Percentiles rank a stretch among this genome's conserved stretches.
Evolutionary conservation across 495 filamentous ascomycete species (phyloP).

Genomic region (Penicillium samsonianum): DNA sequence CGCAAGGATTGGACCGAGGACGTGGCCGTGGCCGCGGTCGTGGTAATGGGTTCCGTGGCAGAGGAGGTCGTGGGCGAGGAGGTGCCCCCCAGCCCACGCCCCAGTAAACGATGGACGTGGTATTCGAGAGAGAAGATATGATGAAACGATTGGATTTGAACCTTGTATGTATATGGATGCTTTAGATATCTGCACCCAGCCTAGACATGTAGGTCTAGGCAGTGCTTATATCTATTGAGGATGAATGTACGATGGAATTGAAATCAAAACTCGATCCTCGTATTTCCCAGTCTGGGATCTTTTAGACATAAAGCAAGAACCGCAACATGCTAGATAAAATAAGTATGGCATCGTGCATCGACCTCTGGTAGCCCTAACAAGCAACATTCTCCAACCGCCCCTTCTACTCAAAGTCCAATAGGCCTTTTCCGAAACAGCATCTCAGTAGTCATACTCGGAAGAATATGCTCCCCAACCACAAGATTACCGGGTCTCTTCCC

Average conservation of each 20-base stretch:
- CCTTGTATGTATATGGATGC: conserved; percentile 10
- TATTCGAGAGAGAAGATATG: conserved; percentile 1
- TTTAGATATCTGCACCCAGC: background rate
- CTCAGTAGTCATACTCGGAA: conserved; percentile 27
- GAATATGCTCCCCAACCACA: conserved; percentile 34
- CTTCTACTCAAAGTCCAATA: conserved; percentile 8
- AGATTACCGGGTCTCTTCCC: conserved; percentile 30
- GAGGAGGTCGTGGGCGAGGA: conserved; percentile 33
- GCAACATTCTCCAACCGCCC: background rate
- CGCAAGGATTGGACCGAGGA: conserved; percentile 63
- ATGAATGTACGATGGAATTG: conserved; percentile 11
- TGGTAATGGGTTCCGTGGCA: conserved; percentile 32
- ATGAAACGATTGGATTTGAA: conserved; percentile 6
- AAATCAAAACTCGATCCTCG: background rate
- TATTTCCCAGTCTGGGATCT: background rate
- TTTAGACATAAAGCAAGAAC: background rate
- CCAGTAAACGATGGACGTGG: conserved; percentile 10
- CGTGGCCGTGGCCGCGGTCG: conserved; percentile 56
- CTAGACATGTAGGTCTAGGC: background rate
- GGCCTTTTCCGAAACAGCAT: conserved; percentile 32
- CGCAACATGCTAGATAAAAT: background rate
- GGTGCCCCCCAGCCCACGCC: conserved; percentile 18
- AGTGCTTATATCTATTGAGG: conserved; percentile 5
- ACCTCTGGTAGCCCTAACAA: background rate
- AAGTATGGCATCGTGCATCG: background rate